Evolutionary conservation across 1,139 yeast genomes (phyloP).

Genomic region (Hyphopichia khmerensis): DNA sequence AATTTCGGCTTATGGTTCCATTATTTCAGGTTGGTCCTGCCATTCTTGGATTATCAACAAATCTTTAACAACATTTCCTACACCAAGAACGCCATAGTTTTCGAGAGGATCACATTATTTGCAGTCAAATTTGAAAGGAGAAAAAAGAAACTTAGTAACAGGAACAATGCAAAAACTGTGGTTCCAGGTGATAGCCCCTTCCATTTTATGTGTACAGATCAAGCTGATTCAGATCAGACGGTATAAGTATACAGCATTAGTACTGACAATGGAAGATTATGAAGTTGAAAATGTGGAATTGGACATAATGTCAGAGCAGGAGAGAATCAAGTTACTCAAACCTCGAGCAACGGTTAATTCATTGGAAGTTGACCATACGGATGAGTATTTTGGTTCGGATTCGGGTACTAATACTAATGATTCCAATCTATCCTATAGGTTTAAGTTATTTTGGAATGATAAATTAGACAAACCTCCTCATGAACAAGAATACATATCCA

Average conservation of each 20-base stretch:
- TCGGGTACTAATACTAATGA: not conserved
- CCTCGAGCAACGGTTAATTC: not conserved
- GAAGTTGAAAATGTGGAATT: not conserved
- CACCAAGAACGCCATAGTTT: not conserved
- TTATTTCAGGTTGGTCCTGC: too few species aligned
- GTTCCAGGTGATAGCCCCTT: not conserved
- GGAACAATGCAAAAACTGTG: not conserved
- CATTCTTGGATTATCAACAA: too few species aligned
- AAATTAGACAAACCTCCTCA: constrained; percentile 7
- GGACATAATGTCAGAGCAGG: not conserved
- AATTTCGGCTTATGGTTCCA: too few species aligned
- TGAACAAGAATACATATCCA: constrained; percentile 5
- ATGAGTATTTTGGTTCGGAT: too few species aligned
- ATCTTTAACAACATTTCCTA: not conserved
- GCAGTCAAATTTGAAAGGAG: not conserved
- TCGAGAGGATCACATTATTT: not conserved
- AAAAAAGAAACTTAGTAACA: not conserved
- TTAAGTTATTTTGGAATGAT: constrained; percentile 5
- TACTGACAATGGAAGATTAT: too few species aligned
- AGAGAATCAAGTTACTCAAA: not conserved
- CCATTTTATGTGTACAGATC: too few species aligned
- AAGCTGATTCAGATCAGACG: not conserved
- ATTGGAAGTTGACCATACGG: not conserved
- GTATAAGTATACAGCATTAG: not conserved
- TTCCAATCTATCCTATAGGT: not conserved